phyloP scores from a whole-genome alignment of 306 rosid species.

The Spatholobus suberectus region DNA sequence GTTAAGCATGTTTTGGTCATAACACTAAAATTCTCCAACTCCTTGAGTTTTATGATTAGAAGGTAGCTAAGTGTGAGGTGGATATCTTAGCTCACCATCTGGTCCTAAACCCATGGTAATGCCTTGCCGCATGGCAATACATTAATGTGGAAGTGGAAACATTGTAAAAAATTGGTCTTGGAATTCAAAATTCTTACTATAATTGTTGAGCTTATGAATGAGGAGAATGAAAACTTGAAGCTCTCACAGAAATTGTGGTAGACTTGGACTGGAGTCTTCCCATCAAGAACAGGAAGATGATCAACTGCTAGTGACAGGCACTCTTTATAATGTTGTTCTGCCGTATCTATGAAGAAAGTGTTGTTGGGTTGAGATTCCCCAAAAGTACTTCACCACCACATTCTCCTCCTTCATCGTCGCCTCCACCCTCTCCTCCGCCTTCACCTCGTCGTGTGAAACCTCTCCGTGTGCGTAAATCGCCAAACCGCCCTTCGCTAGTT shows the following conservation, averaged over 20 bases:
- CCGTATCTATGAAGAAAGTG: slow-evolving; percentile 68
- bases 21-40: too few relatives aligned
- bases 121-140: slow-evolving; percentile 60
- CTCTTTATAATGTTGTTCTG: slow-evolving; percentile 65
- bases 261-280: slow-evolving; percentile 77
- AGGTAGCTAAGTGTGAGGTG: slow-evolving; percentile 60
- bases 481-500: slow-evolving; percentile 86
- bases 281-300: slow-evolving; percentile 77
- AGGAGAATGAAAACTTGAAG: slow-evolving; percentile 72
- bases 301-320: slow-evolving; percentile 81
- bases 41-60: slow-evolving; percentile 44
- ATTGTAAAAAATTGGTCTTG: background rate
- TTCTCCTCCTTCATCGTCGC: slow-evolving; percentile 81
- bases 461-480: slow-evolving; percentile 74
- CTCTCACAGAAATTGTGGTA: slow-evolving; percentile 77
- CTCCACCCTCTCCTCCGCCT: slow-evolving; percentile 79
- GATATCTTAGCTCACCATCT: slow-evolving; percentile 85
- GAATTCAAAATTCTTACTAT: slow-evolving; percentile 51
- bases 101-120: slow-evolving; percentile 91
- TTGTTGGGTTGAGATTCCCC: slow-evolving; percentile 64
- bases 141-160: slow-evolving; percentile 4
- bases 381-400: slow-evolving; percentile 83
- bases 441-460: slow-evolving; percentile 85
- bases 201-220: slow-evolving; percentile 70
- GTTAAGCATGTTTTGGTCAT: slow-evolving; percentile 77